Base-by-base conservation (phyloP, 441 rosid genomes). In the Syzygium syzygioides region DNA sequence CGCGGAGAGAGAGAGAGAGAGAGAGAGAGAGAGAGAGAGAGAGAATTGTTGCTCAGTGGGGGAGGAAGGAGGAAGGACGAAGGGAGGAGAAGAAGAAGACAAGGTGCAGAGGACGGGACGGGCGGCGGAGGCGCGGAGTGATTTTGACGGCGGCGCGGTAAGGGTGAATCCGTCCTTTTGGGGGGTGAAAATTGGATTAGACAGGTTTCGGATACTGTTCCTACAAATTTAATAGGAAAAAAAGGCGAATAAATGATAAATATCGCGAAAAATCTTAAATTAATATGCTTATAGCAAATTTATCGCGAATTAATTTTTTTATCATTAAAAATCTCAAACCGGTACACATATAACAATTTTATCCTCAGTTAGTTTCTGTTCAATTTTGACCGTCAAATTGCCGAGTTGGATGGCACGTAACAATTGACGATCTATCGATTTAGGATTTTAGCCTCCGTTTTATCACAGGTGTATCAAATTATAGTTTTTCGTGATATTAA, bases 231-330 rank as follows among this genome's bases (percentile, higher is more conserved):
- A 45, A 7, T 45, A 45, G 9, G 48, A 7, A 7, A 45, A 45
- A 45, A 45, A 45, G 7, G 48, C 48, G 48, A 45, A 45, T 45
- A 45, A 45, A 7, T 0, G 1, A 1, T 45, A 7, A 45, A 45
- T 45, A 7, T 45, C 2, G 7, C 9, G 48, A 45, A 45, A 45
- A 45, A 45, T 45, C 2, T 45, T 7, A 45, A 45, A 45, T 45
- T 45, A 1, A 45, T 45, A 7, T 45, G 2, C 2, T 7, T 2
- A 2, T 45, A 2, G 48, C 0, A 7, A 45, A 45, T 45, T 45
- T 45, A 45, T 1, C 0, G 1, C 48, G 9, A 45, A 45, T 45
- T 45, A 45, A 45, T 45, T 45, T 45, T 45, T 7, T 45, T 0
- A 45, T 7, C 48, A 7, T 2, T 45, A 7, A 45, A 45, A 45